Evolutionary conservation across 2,329 filamentous ascomycete species (phyloP).

Genomic region (Fusarium staphyleae): DNA sequence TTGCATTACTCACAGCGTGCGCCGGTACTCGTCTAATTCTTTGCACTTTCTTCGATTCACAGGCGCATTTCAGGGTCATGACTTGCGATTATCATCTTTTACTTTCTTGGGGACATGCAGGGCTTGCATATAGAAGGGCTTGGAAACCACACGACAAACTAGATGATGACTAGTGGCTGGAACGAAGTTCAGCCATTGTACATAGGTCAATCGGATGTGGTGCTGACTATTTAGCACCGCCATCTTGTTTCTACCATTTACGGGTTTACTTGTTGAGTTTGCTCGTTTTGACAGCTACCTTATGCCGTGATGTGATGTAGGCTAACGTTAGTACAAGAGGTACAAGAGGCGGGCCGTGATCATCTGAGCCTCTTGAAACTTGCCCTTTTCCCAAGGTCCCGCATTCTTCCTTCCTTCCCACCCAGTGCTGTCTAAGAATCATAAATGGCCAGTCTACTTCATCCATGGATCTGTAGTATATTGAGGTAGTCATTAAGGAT

Average conservation of each 20-base stretch:
- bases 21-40: conserved; percentile 37
- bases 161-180: conserved; percentile 40
- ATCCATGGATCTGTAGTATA: too few relatives aligned
- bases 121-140: conserved; percentile 48
- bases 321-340: too few relatives aligned
- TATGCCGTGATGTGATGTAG: not conserved
- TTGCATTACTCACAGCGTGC: conserved; percentile 42
- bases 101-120: conserved; percentile 38
- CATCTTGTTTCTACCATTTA: conserved; percentile 31
- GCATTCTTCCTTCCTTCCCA: too few relatives aligned
- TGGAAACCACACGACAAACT: conserved; percentile 42
- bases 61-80: conserved; percentile 43
- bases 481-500: conserved; percentile 5
- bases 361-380: not conserved
- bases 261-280: not conserved
- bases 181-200: conserved; percentile 39
- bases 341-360: not conserved
- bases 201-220: conserved; percentile 42
- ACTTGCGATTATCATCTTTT: conserved; percentile 41
- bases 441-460: too few relatives aligned
- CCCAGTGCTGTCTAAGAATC: too few relatives aligned
- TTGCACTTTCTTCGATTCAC: conserved; percentile 39
- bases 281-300: not conserved
- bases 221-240: conserved; percentile 31
- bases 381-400: too few relatives aligned